Percentiles rank a stretch among this genome's conserved stretches.
Conservation (phyloP, 2,329 filamentous ascomycete genomes). For the Plenodomus lindquistii region DNA sequence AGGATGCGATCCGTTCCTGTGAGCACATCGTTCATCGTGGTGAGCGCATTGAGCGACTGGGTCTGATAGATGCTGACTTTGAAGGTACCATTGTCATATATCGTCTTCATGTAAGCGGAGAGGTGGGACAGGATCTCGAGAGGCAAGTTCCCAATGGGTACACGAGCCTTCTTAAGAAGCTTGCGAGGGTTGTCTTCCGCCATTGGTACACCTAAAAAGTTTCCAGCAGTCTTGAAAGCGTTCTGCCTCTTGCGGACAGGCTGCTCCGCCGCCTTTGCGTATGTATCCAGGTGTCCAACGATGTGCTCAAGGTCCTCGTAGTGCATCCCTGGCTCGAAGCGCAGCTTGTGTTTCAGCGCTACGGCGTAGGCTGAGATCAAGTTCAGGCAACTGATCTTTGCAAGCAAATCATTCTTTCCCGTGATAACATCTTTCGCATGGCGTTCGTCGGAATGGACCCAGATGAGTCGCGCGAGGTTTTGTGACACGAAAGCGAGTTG, state of each 20-base stretch:
- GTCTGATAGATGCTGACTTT: constrained; percentile 63
- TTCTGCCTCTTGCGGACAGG: constrained; percentile 38
- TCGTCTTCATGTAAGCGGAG: constrained; percentile 65
- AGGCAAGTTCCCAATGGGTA: constrained; percentile 77
- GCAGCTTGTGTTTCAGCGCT: constrained; percentile 79
- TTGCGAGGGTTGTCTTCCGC: constrained; percentile 78
- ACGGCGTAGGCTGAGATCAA: constrained; percentile 77
- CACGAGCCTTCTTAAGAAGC: constrained; percentile 68
- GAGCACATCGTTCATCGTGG: constrained; percentile 70
- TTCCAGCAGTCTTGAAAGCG: constrained; percentile 63
- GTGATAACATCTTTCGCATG: constrained; percentile 49
- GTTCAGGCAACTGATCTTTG: constrained; percentile 69
- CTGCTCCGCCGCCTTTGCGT: constrained; percentile 59
- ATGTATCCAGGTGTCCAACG: constrained; percentile 73
- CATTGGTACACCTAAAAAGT: constrained; percentile 75
- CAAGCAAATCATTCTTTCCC: constrained; percentile 68
- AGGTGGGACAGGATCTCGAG: constrained; percentile 77
- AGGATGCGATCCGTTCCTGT: constrained; percentile 76
- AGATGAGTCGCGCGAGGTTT: constrained; percentile 73
- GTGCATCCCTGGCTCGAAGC: constrained; percentile 77
- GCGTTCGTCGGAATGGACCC: constrained; percentile 73
- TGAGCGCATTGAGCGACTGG: constrained; percentile 62
- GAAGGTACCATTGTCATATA: constrained; percentile 61
- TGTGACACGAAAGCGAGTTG: constrained; percentile 59
- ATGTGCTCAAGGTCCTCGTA: constrained; percentile 74